Base-by-base conservation (phyloP, 1,139 yeast genomes). In the Protomyces pachydermus region DNA sequence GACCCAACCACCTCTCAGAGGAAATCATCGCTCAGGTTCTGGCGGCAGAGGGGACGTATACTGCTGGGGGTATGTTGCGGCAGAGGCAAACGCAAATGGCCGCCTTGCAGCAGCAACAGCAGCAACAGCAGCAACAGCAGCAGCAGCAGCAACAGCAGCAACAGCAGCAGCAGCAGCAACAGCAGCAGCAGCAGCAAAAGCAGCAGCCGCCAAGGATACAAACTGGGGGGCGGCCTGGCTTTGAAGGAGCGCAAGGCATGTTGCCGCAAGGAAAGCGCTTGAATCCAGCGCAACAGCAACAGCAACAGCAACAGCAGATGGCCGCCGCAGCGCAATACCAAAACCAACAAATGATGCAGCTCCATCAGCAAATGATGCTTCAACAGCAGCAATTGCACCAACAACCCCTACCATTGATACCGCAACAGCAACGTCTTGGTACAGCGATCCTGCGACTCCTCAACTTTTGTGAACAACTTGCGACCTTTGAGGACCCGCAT, bases 401-500 rank as follows among this genome's bases (percentile, higher is more conserved):
- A 18, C 34, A 10, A 28, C 46, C 54, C 0, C 54, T 18, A 1
- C 25, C 37, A 32, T 28, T 28, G 32, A 54, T 51, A 34, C 37
- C 51, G 12, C 35, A 51, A 14, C 18, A 55, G 32, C 62, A 58
- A 28, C 55, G 62, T 12, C 53, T 58, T 3, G 62, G 62, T 12
- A 52, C 52, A 20, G 62, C 62, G 8, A 58, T 58, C 34, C 46
- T 58, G 32, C 62, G 62, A 9, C 53, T 58, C 16, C 52, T 58
- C 14, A 58, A 58, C 35, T 58, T 28, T 25, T 51, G 62, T 52
- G 62, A 58, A 20, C 62, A 58, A 28, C 52, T 58, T 28, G 54
- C 53, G 18, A 51, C 52, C 3, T 58, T 58, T 42, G 35, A 55
- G 4, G 52, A 58, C 2, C 32, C 56, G 9, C 28, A 38, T 9